Evolutionary conservation across 2,329 filamentous ascomycete species (phyloP).

Genomic region (Hypoxylon sp.): DNA sequence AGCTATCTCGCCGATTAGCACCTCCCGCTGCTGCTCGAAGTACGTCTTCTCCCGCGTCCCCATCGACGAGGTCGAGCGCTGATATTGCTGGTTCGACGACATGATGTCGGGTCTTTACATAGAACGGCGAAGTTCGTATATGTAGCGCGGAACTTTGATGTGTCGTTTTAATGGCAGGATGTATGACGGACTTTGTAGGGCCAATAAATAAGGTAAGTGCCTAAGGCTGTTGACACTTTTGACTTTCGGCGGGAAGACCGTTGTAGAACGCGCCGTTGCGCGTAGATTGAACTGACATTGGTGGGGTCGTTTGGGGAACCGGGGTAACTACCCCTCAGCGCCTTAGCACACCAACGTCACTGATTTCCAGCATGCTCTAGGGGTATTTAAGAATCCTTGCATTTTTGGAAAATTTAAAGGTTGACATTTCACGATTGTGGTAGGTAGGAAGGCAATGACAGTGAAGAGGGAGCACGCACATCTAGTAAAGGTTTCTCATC

Average conservation of each 20-base stretch:
- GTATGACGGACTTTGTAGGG: neutral
- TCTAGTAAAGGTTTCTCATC: conserved; percentile 5
- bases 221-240: neutral
- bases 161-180: neutral
- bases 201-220: neutral
- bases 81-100: conserved; percentile 39
- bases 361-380: neutral
- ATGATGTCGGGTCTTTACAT: conserved; percentile 5
- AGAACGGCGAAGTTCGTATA: neutral
- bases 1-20: conserved; percentile 79
- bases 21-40: conserved; percentile 82
- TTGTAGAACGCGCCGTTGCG: conserved; percentile 24
- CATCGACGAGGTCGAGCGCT: conserved; percentile 48
- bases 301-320: conserved; percentile 35
- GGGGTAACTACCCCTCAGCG: conserved; percentile 19
- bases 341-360: conserved; percentile 2
- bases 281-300: conserved; percentile 33
- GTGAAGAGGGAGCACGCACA: neutral
- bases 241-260: neutral
- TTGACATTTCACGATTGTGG: no score
- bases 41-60: conserved; percentile 69
- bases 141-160: neutral
- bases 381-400: no score
- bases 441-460: no score
- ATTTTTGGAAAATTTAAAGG: no score